Base-by-base conservation (phyloP, 2,329 filamentous ascomycete genomes). In the Aspergillus sclerotialis region DNA sequence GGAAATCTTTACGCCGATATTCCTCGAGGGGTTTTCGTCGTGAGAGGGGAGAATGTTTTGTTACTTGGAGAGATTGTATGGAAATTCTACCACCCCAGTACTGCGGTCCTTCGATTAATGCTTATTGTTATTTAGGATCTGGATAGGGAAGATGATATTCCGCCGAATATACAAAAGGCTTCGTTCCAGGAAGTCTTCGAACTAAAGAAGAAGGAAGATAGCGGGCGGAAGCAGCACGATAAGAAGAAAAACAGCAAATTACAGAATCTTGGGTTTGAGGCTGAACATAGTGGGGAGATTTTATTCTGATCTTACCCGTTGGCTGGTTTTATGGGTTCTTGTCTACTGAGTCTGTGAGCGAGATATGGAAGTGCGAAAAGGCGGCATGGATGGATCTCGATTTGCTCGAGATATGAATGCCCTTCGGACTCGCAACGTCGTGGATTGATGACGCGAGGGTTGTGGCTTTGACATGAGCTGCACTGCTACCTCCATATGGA, bases 31-130 rank as follows among this genome's bases (percentile, higher is more conserved):
- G 79, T 94, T 43, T 96, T 92, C 66, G 76, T 96, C 23, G 86
- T 98, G 29, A 76, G 92, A 39, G 92, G 92, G 48, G 92, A 98
- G 68, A 98, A 98, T 60, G 92, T 98, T n/a, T 72, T 94, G 33
- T 71, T 98, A 28, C 75, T 96, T 12, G 92, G 92, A 24, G 93
- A 96, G 64, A 94, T 98, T 52, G 73, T 76, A 65, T 30, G 68
- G n/a, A n/a, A n/a, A n/a, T n/a, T 34, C 17, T 38, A 26, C 11
- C n/a, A 5, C 12, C 15, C 17, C 8, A 11, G 19, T 13, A 5
- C 11, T 11, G 12, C 3, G 24, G 28, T 4, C 13, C 12, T 1
- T 16, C 17, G 8, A 9, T 26, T 41, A n/a, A 35, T 28, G 8
- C 30, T 38, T n/a, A 33, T 21, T 29, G 15, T 8, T 15, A 4